Evolutionary conservation across 2,329 filamentous ascomycete genomes (phyloP).

Genomic region (Elsinoe perseae): DNA sequence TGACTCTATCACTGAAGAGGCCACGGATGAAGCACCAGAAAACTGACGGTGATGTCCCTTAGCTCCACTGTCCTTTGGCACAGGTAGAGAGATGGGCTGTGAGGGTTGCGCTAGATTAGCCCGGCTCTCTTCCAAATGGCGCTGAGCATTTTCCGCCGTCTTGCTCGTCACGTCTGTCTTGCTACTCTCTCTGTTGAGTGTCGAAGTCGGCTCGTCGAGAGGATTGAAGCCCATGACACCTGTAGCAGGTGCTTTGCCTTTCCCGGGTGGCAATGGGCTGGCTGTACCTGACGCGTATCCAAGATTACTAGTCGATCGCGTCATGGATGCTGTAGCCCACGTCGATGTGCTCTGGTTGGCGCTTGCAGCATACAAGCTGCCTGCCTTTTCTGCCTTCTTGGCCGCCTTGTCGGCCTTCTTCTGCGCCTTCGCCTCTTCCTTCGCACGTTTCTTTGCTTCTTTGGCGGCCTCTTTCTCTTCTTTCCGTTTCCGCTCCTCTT

Average conservation of each 20-base stretch:
- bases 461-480: slow-evolving; percentile 74
- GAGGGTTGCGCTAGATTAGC: slow-evolving; percentile 33
- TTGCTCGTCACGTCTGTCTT: slow-evolving; percentile 15
- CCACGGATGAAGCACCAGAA: slow-evolving; percentile 77
- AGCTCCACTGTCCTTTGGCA: slow-evolving; percentile 20
- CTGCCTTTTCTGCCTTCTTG: slow-evolving; percentile 53
- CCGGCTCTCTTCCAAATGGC: slow-evolving; percentile 40
- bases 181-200: slow-evolving; percentile 30
- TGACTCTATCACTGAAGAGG: slow-evolving; percentile 68
- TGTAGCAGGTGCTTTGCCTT: slow-evolving; percentile 42
- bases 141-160: slow-evolving; percentile 34
- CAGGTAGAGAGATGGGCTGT: slow-evolving; percentile 23
- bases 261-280: slow-evolving; percentile 32
- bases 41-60: slow-evolving; percentile 55
- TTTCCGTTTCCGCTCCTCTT: slow-evolving; percentile 84
- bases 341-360: slow-evolving; percentile 30
- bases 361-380: slow-evolving; percentile 43
- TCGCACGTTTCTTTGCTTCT: slow-evolving; percentile 75
- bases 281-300: slow-evolving; percentile 28
- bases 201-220: slow-evolving; percentile 36
- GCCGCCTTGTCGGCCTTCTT: slow-evolving; percentile 64
- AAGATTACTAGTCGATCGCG: slow-evolving; percentile 45
- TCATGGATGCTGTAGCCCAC: slow-evolving; percentile 28
- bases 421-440: slow-evolving; percentile 56
- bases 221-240: slow-evolving; percentile 37